Conservation (phyloP, 495 filamentous ascomycete species). For the Penicillium maclennaniae region DNA sequence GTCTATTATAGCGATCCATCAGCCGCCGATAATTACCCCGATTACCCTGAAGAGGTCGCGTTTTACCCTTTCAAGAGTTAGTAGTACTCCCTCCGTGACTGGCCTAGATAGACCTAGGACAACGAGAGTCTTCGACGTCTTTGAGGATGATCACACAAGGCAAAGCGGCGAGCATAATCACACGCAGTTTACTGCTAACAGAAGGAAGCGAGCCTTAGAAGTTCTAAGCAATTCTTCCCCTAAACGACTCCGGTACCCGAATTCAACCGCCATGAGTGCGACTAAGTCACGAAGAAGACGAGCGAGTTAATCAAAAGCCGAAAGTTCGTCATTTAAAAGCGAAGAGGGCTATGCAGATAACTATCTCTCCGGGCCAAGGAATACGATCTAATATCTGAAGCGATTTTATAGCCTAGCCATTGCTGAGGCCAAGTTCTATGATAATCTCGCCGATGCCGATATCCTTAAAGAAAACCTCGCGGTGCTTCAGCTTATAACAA, state of each 20-base stretch:
- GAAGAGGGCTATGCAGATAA: not conserved
- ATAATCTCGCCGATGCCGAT: not conserved
- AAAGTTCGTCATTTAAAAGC: not conserved
- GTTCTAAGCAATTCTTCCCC: too few species aligned
- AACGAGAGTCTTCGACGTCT: constrained; percentile 13
- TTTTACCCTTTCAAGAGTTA: constrained; percentile 10
- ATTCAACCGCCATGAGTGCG: too few species aligned
- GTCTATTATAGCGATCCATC: too few species aligned
- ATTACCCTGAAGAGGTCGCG: constrained; percentile 10
- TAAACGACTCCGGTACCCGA: too few species aligned
- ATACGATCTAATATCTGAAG: constrained; percentile 2
- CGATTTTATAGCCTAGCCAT: not conserved
- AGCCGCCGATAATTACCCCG: constrained; percentile 5
- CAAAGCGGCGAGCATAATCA: too few species aligned
- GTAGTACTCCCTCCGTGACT: constrained; percentile 10
- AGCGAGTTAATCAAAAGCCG: too few species aligned
- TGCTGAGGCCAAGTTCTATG: constrained; percentile 4
- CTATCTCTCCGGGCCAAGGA: not conserved
- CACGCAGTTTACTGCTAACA: not conserved
- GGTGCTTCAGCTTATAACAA: not conserved
- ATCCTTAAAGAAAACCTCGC: constrained; percentile 3
- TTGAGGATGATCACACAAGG: constrained; percentile 7
- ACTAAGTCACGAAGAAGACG: too few species aligned
- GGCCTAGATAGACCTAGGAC: constrained; percentile 8
- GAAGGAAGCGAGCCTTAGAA: not conserved